Conservation (phyloP, 805 yeast genomes). For the Myxozyma neglecta region DNA sequence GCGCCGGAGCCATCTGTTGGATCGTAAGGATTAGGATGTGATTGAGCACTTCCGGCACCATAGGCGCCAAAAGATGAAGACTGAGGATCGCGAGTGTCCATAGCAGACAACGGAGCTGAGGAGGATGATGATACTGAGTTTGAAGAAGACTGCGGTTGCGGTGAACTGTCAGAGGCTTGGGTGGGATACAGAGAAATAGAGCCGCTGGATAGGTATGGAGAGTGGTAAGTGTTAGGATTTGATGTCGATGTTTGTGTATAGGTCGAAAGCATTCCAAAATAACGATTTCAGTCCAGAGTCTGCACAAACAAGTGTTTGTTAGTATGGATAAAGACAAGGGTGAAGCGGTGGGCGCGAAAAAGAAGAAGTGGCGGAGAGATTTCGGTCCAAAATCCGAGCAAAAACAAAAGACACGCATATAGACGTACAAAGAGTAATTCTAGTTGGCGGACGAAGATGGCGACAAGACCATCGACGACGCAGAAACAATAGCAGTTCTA, state of each 20-base stretch:
- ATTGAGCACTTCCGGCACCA: conserved; percentile 4
- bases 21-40: conserved; percentile 19
- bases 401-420: too few relatives aligned
- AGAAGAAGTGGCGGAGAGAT: background rate
- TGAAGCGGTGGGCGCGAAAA: background rate
- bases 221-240: background rate
- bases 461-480: too few relatives aligned
- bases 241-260: background rate
- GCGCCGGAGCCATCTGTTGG: conserved; percentile 10
- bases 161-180: background rate
- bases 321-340: background rate
- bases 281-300: too few relatives aligned
- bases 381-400: too few relatives aligned
- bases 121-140: background rate
- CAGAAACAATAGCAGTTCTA: too few relatives aligned
- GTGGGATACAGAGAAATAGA: background rate
- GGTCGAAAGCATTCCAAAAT: conserved; percentile 16
- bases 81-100: conserved; percentile 28
- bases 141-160: background rate
- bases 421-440: too few relatives aligned
- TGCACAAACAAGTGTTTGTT: background rate
- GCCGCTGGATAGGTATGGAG: background rate
- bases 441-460: too few relatives aligned
- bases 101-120: background rate
- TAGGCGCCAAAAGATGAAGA: conserved; percentile 19